phyloP scores from a whole-genome alignment of 192 early-diverging fungal species.

The Linnemannia schmuckeri region DNA sequence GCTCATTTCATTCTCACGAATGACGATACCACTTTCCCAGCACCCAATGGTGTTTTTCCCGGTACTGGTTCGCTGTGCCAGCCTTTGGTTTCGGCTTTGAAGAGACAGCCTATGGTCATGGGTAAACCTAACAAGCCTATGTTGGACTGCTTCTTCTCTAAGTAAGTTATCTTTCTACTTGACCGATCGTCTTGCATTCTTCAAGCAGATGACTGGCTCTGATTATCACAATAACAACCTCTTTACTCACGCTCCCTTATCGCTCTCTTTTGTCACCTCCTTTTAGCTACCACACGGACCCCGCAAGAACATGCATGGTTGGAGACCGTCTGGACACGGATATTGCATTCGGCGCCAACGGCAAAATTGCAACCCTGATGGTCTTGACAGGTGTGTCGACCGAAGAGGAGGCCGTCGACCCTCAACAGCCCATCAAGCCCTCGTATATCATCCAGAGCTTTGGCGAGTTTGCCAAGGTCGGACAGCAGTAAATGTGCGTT shows the following conservation, averaged over 20 bases:
- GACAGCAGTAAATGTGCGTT: not conserved
- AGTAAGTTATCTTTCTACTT: conserved; percentile 61
- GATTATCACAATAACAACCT: not conserved
- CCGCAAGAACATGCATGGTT: conserved; percentile 91
- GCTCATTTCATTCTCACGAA: conserved; percentile 95
- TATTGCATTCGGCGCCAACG: conserved; percentile 91
- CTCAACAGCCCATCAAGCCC: conserved; percentile 57
- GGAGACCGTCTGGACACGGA: conserved; percentile 97
- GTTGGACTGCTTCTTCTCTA: conserved; percentile 91
- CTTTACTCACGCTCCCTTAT: not conserved
- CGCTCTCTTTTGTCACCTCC: not conserved
- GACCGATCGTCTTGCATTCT: not conserved
- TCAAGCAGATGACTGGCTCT: not conserved
- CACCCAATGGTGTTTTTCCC: conserved; percentile 80
- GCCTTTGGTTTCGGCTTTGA: conserved; percentile 82
- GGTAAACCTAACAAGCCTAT: conserved; percentile 96
- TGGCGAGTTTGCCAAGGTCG: conserved; percentile 57
- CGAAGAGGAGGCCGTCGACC: conserved; percentile 54
- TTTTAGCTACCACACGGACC: conserved; percentile 77
- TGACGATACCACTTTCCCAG: conserved; percentile 91
- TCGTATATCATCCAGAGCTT: conserved; percentile 62
- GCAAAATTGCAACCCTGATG: conserved; percentile 88
- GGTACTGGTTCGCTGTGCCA: conserved; percentile 88
- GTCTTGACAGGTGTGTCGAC: conserved; percentile 86
- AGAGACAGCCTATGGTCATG: conserved; percentile 84